phyloP scores from a whole-genome alignment of 1,139 yeast genomes.

The Wickerhamomyces sp. region DNA sequence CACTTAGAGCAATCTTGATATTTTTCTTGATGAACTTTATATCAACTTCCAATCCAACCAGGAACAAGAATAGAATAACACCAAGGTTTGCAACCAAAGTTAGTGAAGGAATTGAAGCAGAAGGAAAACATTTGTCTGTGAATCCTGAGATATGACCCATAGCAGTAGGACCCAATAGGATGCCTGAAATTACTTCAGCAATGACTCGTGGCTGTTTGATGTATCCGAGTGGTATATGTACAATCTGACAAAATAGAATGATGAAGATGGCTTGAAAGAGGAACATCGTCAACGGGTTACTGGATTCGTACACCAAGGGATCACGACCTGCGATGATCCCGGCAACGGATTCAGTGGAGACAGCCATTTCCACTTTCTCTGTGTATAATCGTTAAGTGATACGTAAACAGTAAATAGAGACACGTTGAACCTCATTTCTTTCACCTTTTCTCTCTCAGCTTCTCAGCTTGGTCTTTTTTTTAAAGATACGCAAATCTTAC shows the following conservation, averaged over 20 bases:
- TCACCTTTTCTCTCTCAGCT: too few species aligned
- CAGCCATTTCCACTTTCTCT: background rate
- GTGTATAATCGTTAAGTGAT: too few species aligned
- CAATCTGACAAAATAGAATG: slow-evolving; percentile 45
- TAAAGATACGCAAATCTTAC: too few species aligned
- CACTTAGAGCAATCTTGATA: slow-evolving; percentile 54
- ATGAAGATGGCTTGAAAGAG: slow-evolving; percentile 57
- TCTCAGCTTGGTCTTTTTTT: too few species aligned
- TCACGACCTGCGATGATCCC: slow-evolving; percentile 70
- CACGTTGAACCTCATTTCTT: too few species aligned
- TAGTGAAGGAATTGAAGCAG: slow-evolving; percentile 55
- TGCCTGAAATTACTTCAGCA: slow-evolving; percentile 74
- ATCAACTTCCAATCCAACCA: slow-evolving; percentile 77
- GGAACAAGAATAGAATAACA: slow-evolving; percentile 64
- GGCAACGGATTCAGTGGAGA: slow-evolving; percentile 35
- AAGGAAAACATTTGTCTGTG: slow-evolving; percentile 59
- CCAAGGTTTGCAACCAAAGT: slow-evolving; percentile 69
- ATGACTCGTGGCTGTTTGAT: slow-evolving; percentile 73
- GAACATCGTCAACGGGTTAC: slow-evolving; percentile 56
- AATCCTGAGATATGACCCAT: slow-evolving; percentile 67
- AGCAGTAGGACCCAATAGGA: slow-evolving; percentile 63
- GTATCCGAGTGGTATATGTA: slow-evolving; percentile 54
- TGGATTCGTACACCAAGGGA: slow-evolving; percentile 54
- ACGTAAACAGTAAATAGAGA: too few species aligned
- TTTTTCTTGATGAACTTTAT: slow-evolving; percentile 55